Evolutionary conservation across 495 filamentous ascomycete species (phyloP).

Genomic region (Neurospora terricola): DNA sequence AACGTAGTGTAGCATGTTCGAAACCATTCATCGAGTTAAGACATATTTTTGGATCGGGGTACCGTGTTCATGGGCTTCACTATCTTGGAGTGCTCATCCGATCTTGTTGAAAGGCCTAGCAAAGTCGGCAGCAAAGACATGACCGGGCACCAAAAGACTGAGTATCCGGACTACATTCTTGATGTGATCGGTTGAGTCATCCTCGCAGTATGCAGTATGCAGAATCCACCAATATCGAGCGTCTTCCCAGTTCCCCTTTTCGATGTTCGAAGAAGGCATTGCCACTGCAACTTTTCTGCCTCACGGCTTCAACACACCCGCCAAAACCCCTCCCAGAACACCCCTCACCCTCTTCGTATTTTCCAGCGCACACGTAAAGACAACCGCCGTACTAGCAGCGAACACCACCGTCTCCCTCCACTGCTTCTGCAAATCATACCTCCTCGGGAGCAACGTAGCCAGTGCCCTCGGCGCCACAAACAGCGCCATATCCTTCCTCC

Average conservation of each 20-base stretch:
- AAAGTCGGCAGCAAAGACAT: neutral
- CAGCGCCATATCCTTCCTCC: constrained; percentile 68
- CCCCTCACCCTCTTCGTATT: constrained; percentile 58
- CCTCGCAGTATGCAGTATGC: neutral
- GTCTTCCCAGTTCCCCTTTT: neutral
- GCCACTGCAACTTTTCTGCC: neutral
- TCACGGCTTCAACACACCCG: constrained; percentile 35
- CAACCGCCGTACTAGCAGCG: constrained; percentile 60
- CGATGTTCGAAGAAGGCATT: neutral
- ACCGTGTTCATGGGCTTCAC: neutral
- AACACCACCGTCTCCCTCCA: constrained; percentile 71
- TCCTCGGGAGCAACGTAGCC: constrained; percentile 65
- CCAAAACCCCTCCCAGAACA: constrained; percentile 58
- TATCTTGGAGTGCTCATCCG: neutral
- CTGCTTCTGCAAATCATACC: constrained; percentile 57
- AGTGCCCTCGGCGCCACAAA: constrained; percentile 81
- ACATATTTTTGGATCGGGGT: neutral
- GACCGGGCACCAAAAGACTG: neutral
- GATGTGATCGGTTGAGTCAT: neutral
- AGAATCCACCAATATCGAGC: neutral
- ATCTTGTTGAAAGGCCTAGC: neutral
- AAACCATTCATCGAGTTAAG: neutral
- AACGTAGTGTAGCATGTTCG: neutral
- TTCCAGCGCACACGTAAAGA: constrained; percentile 63
- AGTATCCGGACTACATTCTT: neutral